Evolutionary conservation across 1,139 yeast species (phyloP).

Genomic region (Kurtzmaniella natalensis): DNA sequence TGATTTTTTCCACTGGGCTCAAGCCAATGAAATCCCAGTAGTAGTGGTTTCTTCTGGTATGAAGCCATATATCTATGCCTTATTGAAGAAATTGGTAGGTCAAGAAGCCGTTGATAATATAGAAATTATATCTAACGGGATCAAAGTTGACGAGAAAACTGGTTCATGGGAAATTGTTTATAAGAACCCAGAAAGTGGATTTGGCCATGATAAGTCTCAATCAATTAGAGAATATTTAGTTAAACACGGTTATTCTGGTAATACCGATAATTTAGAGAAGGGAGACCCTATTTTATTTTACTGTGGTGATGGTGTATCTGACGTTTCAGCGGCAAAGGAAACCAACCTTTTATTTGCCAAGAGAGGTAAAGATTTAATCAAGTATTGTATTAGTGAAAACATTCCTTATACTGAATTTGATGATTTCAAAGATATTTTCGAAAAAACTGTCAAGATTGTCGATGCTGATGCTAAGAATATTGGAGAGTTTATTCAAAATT

Average conservation of each 20-base stretch:
- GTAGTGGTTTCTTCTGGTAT: conserved; percentile 86
- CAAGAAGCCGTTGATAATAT: conserved; percentile 67
- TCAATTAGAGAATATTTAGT: conserved; percentile 67
- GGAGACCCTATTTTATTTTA: conserved; percentile 64
- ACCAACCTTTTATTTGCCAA: conserved; percentile 92
- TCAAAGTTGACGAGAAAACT: conserved; percentile 46
- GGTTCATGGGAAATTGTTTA: conserved; percentile 77
- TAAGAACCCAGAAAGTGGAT: conserved; percentile 72
- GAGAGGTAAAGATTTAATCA: conserved; percentile 84
- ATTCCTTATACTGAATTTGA: conserved; percentile 85
- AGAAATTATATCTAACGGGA: conserved; percentile 81
- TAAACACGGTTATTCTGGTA: conserved; percentile 32
- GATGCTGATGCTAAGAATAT: conserved; percentile 24
- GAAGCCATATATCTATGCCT: conserved; percentile 82
- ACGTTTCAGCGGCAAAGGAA: conserved; percentile 90
- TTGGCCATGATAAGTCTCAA: conserved; percentile 92
- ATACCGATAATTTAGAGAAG: conserved; percentile 9
- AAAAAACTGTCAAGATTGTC: conserved; percentile 37
- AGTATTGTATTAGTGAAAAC: conserved; percentile 71
- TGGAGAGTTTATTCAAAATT: conserved; percentile 26
- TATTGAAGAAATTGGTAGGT: conserved; percentile 72
- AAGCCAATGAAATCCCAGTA: conserved; percentile 64
- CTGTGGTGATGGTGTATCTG: conserved; percentile 97
- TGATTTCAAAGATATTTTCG: conserved; percentile 67
- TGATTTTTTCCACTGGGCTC: conserved; percentile 77